phyloP scores from a whole-genome alignment of 1,284 basidiomycete species.

The Naganishia cerealis region DNA sequence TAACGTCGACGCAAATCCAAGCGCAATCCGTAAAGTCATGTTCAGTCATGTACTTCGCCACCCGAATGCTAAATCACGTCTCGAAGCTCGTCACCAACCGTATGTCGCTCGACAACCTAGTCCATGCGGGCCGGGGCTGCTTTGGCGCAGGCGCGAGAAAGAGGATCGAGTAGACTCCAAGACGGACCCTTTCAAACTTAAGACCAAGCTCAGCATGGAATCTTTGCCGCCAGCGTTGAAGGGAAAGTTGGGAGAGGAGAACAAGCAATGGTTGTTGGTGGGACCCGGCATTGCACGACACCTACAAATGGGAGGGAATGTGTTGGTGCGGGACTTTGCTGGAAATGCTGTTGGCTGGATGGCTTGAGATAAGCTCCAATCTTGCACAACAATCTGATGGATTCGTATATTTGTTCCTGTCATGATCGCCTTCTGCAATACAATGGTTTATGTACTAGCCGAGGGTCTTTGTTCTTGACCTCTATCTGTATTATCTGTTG shows the following conservation, averaged over 20 bases:
- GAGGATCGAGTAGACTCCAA: neutral
- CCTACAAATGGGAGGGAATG: constrained; percentile 31
- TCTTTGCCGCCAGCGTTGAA: constrained; percentile 11
- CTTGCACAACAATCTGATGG: neutral
- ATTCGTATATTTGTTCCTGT: neutral
- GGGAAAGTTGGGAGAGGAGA: constrained; percentile 2
- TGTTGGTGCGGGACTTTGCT: constrained; percentile 31
- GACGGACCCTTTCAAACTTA: neutral
- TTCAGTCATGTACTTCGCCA: neutral
- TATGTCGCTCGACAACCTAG: constrained; percentile 8
- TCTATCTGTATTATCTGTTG: neutral
- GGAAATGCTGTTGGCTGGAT: constrained; percentile 35
- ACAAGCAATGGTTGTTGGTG: constrained; percentile 28
- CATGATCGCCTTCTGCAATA: neutral
- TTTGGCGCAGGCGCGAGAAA: neutral
- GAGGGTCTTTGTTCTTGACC: neutral
- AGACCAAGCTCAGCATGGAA: neutral
- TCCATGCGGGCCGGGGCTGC: neutral
- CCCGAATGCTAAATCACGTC: neutral
- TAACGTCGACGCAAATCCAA: neutral
- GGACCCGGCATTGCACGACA: constrained; percentile 33
- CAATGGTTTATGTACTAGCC: neutral
- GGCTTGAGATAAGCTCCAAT: constrained; percentile 2
- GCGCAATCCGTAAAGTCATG: neutral
- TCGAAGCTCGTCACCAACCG: constrained; percentile 7